phyloP scores from a whole-genome alignment of 768 basidiomycete species.

The Leccinum subgranulosum region DNA sequence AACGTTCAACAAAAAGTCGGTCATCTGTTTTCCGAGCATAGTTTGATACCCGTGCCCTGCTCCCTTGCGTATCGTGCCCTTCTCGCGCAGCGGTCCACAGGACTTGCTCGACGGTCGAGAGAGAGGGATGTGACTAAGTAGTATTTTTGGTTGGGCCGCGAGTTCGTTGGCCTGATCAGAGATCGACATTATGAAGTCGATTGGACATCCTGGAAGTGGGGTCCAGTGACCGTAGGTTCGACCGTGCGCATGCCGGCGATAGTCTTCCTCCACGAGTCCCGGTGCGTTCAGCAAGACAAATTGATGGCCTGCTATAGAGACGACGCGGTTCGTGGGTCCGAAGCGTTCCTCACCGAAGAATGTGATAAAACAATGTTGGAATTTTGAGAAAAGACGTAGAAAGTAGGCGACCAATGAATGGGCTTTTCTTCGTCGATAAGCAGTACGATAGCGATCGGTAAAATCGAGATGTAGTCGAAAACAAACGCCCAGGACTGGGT shows the following conservation, averaged over 20 bases:
- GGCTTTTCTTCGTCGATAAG: too few species aligned
- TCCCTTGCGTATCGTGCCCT: constrained; percentile 65
- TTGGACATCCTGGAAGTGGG: constrained; percentile 49
- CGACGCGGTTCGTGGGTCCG: constrained; percentile 62
- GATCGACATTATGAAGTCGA: constrained; percentile 55
- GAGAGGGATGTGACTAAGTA: constrained; percentile 86
- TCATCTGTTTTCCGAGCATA: constrained; percentile 76
- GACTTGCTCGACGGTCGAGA: constrained; percentile 66
- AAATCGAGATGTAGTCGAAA: too few species aligned
- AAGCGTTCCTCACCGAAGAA: constrained; percentile 42
- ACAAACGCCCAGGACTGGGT: too few species aligned
- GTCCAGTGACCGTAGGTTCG: constrained; percentile 54
- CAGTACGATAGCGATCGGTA: too few species aligned
- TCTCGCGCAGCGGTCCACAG: constrained; percentile 78
- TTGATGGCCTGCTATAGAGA: constrained; percentile 65
- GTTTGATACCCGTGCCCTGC: constrained; percentile 83
- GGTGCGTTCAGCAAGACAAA: constrained; percentile 74
- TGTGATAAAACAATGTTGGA: too few species aligned
- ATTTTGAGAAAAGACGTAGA: too few species aligned
- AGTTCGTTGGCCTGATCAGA: constrained; percentile 31
- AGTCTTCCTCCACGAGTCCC: constrained; percentile 81
- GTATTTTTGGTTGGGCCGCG: constrained; percentile 37
- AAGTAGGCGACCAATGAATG: too few species aligned
- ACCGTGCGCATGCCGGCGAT: constrained; percentile 52
- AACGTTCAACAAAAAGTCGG: constrained; percentile 63